These are phyloP conservation scores for Fomitopsis schrenkii DNA, from an alignment of 1,284 basidiomycete genomes.

Conservation along the genomic window DNA sequence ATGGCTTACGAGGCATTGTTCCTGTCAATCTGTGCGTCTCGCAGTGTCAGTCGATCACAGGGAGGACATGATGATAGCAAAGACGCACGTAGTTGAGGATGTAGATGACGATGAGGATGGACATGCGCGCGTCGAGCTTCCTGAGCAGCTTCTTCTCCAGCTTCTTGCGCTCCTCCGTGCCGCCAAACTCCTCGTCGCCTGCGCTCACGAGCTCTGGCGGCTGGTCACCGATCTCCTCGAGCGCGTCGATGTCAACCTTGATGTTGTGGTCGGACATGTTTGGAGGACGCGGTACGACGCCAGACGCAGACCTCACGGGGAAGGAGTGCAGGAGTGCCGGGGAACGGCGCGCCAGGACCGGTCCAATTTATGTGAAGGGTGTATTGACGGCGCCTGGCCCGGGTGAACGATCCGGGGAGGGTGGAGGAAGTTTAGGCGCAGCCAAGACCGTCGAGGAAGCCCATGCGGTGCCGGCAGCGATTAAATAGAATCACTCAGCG, in stretches of 20 bases:
- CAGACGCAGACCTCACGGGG: not conserved
- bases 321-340: conserved; percentile 1
- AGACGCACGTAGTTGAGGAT: conserved; percentile 59
- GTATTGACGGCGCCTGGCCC: not conserved
- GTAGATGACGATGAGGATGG: conserved; percentile 64
- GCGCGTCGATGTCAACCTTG: conserved; percentile 8
- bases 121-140: conserved; percentile 63
- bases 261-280: not conserved
- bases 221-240: conserved; percentile 11
- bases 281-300: not conserved
- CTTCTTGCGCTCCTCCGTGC: conserved; percentile 33
- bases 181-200: conserved; percentile 37
- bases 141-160: conserved; percentile 51
- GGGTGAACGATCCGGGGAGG: not conserved
- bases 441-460: not conserved
- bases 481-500: not conserved
- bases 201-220: conserved; percentile 12
- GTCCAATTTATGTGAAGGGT: not conserved
- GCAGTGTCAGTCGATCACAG: conserved; percentile 8
- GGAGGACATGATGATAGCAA: not conserved
- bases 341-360: too few relatives aligned
- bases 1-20: conserved; percentile 56
- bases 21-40: conserved; percentile 47
- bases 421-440: not conserved
- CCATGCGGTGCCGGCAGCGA: not conserved